These are phyloP conservation scores for Psidium friedrichsthalianum DNA, from an alignment of 345 rosid species.

Conservation along the genomic window DNA sequence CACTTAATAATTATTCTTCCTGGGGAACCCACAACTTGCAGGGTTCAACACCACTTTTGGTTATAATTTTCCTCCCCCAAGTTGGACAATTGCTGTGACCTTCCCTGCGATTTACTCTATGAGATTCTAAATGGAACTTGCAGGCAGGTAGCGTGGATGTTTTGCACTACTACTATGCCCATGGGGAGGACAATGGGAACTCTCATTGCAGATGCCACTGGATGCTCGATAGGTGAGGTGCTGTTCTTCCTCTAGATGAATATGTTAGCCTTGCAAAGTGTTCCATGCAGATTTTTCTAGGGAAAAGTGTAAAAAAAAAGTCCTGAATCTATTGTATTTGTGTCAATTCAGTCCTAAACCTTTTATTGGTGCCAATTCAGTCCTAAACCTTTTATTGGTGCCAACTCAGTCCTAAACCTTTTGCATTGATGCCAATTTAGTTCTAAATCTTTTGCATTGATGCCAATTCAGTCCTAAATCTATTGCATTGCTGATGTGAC, in stretches of 20 bases:
- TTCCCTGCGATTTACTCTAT: not conserved
- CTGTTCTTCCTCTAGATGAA: not conserved
- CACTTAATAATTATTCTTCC: too few species aligned
- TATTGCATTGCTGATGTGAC: too few species aligned
- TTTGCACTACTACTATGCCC: slow-evolving; percentile 89
- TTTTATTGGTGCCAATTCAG: too few species aligned
- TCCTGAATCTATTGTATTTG: too few species aligned
- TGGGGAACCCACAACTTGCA: not conserved
- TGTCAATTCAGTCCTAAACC: too few species aligned
- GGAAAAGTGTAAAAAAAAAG: too few species aligned
- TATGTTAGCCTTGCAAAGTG: not conserved
- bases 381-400: too few species aligned
- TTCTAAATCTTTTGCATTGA: too few species aligned
- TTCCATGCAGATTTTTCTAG: not conserved
- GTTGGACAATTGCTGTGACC: slow-evolving; percentile 4
- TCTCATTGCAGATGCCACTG: slow-evolving; percentile 85
- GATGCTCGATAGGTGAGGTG: slow-evolving; percentile 83
- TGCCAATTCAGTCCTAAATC: too few species aligned
- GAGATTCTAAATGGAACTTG: not conserved
- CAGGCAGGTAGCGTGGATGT: slow-evolving; percentile 81
- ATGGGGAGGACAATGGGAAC: slow-evolving; percentile 65
- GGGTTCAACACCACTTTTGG: not conserved
- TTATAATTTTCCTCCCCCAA: not conserved
- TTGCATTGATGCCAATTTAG: too few species aligned
- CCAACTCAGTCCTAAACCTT: too few species aligned